Percentiles rank a stretch among this genome's conserved stretches.
phyloP scores from a whole-genome alignment of 2,329 filamentous ascomycete species.

The Tolypocladium tropicale region DNA sequence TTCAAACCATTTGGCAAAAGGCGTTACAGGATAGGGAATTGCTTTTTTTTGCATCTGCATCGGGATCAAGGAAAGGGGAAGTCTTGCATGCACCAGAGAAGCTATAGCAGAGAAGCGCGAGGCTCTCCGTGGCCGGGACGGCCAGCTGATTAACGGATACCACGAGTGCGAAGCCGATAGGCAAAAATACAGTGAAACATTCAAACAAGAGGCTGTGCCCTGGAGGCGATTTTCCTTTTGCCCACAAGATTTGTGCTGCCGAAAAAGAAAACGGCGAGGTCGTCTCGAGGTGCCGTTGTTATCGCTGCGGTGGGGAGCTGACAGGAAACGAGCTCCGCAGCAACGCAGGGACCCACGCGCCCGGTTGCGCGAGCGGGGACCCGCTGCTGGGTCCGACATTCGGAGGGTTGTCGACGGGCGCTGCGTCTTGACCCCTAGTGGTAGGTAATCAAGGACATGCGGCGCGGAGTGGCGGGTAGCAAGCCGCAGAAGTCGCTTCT shows the following conservation, averaged over 20 bases:
- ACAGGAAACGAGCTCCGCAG: not conserved
- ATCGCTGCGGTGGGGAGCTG: not conserved
- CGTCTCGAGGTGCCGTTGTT: not conserved
- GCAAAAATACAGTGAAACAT: not conserved
- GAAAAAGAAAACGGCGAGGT: not conserved
- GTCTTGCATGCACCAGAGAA: constrained; percentile 7
- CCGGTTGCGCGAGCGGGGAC: not conserved
- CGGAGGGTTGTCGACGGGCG: too few relatives aligned
- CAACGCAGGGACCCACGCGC: not conserved
- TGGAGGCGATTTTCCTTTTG: not conserved
- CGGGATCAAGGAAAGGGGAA: constrained; percentile 4
- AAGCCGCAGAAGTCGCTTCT: not conserved
- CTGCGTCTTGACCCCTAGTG: too few relatives aligned
- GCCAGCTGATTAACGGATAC: constrained; percentile 7
- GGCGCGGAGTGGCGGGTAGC: not conserved
- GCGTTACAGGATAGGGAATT: constrained; percentile 1
- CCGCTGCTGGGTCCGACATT: not conserved
- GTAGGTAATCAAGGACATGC: not conserved
- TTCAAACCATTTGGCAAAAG: constrained; percentile 2
- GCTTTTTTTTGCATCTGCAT: constrained; percentile 7
- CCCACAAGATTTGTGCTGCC: too few relatives aligned
- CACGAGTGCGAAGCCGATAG: constrained; percentile 1
- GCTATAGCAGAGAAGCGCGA: constrained; percentile 1
- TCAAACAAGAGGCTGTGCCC: not conserved
- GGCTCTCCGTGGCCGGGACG: constrained; percentile 5